Evolutionary conservation across 2,329 filamentous ascomycete genomes (phyloP).

Genomic region (Arthroderma sp.): DNA sequence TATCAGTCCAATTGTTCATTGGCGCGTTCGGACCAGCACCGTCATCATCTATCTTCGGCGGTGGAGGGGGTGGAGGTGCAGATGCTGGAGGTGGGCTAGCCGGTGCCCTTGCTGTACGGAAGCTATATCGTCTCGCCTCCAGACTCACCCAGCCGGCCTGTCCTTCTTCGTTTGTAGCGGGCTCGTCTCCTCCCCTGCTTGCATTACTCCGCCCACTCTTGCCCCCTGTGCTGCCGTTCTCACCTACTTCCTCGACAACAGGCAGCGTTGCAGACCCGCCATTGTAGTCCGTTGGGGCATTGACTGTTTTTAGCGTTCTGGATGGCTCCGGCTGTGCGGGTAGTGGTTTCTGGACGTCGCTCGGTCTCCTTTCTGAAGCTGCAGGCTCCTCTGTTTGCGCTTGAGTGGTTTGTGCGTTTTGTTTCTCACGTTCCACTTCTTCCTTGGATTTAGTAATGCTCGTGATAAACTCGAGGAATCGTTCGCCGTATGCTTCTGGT

Average conservation of each 20-base stretch:
- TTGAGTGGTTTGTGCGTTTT: slow-evolving; percentile 19
- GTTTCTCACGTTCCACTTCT: slow-evolving; percentile 52
- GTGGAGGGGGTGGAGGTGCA: slow-evolving; percentile 11
- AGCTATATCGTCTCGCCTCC: slow-evolving; percentile 9
- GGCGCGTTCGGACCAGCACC: neutral
- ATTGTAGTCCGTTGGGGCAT: slow-evolving; percentile 45
- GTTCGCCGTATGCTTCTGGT: slow-evolving; percentile 80
- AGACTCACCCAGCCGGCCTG: neutral
- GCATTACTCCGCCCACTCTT: slow-evolving; percentile 10
- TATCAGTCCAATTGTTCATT: neutral
- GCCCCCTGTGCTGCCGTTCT: slow-evolving; percentile 46
- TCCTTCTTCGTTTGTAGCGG: neutral
- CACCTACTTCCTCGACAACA: slow-evolving; percentile 80
- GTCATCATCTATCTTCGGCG: slow-evolving; percentile 1
- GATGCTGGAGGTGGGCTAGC: slow-evolving; percentile 11
- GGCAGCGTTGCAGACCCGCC: slow-evolving; percentile 52
- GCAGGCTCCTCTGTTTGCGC: slow-evolving; percentile 16
- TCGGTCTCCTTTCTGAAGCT: neutral
- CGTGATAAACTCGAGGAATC: slow-evolving; percentile 85
- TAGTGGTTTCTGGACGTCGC: slow-evolving; percentile 19
- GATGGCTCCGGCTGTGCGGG: slow-evolving; percentile 46
- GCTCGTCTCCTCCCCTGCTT: slow-evolving; percentile 3
- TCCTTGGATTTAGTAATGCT: slow-evolving; percentile 83
- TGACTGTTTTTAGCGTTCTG: slow-evolving; percentile 46
- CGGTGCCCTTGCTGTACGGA: slow-evolving; percentile 11